phyloP scores from a whole-genome alignment of 805 yeast genomes.

The Hanseniaspora occidentalis region DNA sequence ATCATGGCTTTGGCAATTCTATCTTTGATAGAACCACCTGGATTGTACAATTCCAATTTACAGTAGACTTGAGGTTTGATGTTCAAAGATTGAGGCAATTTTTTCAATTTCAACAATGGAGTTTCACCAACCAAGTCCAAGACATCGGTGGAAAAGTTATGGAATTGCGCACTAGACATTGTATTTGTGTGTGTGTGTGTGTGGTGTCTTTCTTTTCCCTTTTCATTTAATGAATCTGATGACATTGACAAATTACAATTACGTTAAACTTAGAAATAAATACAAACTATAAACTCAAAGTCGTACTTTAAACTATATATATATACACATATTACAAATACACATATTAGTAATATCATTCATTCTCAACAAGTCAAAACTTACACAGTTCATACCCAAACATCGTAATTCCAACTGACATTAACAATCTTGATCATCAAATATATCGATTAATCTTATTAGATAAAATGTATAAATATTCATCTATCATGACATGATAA shows the following conservation, averaged over 20 bases:
- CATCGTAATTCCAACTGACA: too few relatives aligned
- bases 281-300: too few relatives aligned
- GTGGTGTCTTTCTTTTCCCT: background rate
- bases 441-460: too few relatives aligned
- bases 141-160: conserved; percentile 26
- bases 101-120: conserved; percentile 63
- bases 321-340: too few relatives aligned
- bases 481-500: too few relatives aligned
- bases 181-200: background rate
- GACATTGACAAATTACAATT: background rate
- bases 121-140: conserved; percentile 78
- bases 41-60: conserved; percentile 72
- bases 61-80: conserved; percentile 61
- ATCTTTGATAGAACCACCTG: conserved; percentile 86
- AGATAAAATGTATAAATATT: too few relatives aligned
- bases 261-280: background rate
- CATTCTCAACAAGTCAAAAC: too few relatives aligned
- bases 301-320: too few relatives aligned
- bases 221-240: background rate
- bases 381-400: too few relatives aligned
- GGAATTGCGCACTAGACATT: conserved; percentile 7
- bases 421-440: too few relatives aligned
- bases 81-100: conserved; percentile 64
- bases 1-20: conserved; percentile 82
- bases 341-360: too few relatives aligned